Percentiles rank a stretch among this genome's conserved stretches.
phyloP scores from a whole-genome alignment of 2,329 filamentous ascomycete species.

The Tolypocladium endophyticum region DNA sequence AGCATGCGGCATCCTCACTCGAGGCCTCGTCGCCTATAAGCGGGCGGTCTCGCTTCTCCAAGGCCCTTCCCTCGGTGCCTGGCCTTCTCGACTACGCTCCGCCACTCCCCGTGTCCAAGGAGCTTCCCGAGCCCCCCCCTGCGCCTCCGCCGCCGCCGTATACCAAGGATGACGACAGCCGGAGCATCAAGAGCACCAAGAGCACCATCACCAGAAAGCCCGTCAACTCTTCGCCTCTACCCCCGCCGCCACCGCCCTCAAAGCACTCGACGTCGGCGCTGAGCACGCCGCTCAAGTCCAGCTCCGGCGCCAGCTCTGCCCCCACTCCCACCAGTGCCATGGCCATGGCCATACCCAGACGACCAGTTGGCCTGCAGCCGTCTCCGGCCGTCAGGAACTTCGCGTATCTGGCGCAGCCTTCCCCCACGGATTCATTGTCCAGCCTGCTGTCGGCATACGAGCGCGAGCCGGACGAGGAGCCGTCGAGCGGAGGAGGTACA shows the following conservation, averaged over 20 bases:
- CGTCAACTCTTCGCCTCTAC: constrained; percentile 5
- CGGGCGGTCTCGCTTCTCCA: constrained; percentile 46
- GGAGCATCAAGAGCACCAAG: constrained; percentile 1
- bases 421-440: constrained; percentile 38
- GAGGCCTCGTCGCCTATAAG: constrained; percentile 12
- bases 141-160: constrained; percentile 14
- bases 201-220: constrained; percentile 9
- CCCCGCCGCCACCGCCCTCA: neutral
- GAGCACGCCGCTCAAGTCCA: neutral
- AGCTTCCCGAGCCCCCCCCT: constrained; percentile 11
- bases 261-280: neutral
- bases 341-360: constrained; percentile 24
- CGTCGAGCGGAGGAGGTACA: neutral
- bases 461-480: constrained; percentile 26
- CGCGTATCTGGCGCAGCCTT: constrained; percentile 15
- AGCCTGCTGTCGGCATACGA: constrained; percentile 48
- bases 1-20: constrained; percentile 1
- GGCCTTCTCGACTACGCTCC: constrained; percentile 8
- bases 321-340: constrained; percentile 5
- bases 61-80: constrained; percentile 43
- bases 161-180: constrained; percentile 9
- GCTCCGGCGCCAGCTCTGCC: neutral
- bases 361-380: constrained; percentile 16
- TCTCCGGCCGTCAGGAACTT: constrained; percentile 8
- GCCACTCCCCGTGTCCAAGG: constrained; percentile 10